phyloP scores from a whole-genome alignment of 768 basidiomycete genomes.

The Lactarius quietus region DNA sequence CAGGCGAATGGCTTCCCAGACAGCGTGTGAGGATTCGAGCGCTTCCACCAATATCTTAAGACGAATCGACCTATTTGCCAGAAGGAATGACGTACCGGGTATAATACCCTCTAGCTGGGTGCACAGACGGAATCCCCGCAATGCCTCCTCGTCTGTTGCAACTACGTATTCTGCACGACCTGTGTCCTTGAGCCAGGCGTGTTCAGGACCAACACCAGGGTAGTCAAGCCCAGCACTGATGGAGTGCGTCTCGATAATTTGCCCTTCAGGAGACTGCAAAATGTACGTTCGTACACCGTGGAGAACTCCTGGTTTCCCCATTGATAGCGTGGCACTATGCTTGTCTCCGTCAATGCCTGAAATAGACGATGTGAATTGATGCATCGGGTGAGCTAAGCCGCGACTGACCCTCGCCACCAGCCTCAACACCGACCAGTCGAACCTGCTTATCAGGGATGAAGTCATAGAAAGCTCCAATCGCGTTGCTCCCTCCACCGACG shows the following conservation, averaged over 20 bases:
- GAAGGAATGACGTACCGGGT: slow-evolving; percentile 54
- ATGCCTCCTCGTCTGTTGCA: slow-evolving; percentile 91
- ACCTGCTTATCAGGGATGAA: slow-evolving; percentile 89
- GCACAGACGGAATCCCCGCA: slow-evolving; percentile 86
- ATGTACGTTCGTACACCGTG: slow-evolving; percentile 97
- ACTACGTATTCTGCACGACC: slow-evolving; percentile 90
- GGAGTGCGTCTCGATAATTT: slow-evolving; percentile 96
- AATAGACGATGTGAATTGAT: neutral
- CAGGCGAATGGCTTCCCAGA: slow-evolving; percentile 86
- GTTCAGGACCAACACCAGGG: slow-evolving; percentile 97
- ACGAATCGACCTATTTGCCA: neutral
- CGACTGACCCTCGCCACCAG: slow-evolving; percentile 85
- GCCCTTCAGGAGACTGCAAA: slow-evolving; percentile 82
- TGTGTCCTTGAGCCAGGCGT: slow-evolving; percentile 94
- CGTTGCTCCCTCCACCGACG: slow-evolving; percentile 96
- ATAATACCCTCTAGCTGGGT: slow-evolving; percentile 97
- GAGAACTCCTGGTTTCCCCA: slow-evolving; percentile 89
- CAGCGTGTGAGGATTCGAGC: slow-evolving; percentile 91
- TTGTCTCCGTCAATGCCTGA: slow-evolving; percentile 75
- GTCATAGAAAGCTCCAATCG: slow-evolving; percentile 96
- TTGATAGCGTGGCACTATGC: slow-evolving; percentile 91
- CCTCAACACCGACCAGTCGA: slow-evolving; percentile 89
- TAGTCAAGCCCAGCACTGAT: slow-evolving; percentile 96
- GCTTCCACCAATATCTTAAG: slow-evolving; percentile 45
- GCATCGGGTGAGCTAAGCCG: neutral